Evolutionary conservation across 306 rosid species (phyloP), one percentile per base, ranked within the genome.

Genomic region (Lathyrus tuberosus): DNA sequence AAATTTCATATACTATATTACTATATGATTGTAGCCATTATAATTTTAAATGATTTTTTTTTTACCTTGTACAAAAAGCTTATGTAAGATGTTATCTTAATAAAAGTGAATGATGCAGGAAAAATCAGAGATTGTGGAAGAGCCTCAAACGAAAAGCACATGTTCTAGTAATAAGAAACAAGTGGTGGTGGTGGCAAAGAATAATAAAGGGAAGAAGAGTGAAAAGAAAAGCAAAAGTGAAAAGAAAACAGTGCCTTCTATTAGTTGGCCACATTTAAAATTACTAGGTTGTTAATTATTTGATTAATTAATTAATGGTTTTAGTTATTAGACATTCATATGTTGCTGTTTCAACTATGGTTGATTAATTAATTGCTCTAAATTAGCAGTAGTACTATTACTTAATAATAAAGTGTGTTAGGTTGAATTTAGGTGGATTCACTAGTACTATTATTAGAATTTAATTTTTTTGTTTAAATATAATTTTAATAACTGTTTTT

Each of bases 211-310:
- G 20, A 77, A 57, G 20, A 87, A 73, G 58, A 11, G 30, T 69
- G 91, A 75, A 61, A 83, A 72, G 54, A 77, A 80, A 75, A 40
- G 40, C 85, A 82, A 78, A 59, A 62, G 15, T 64, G 65, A 35
- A 59, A 91, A 88, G 78, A 91, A 85, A 79, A 54, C 8, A 7
- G 37, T 74, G 14, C 22, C 86, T 73, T 48, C 83, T 35, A 31
- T 61, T 67, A 73, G 38, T 73, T 91, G 96, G 97, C 83, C 86
- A 22, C 87, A 76, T 69, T 72, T 87, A 18, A 83, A 84, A 62
- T 33, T 85, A 38, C 60, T 91, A 57, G 97, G 94, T n/a, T 89
- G 96, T 79, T 84, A 65, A 75, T 26, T 26, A 26, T 26, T 26
- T 26, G 30, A 26, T 26, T 26, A 26, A 26, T 26, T 76, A 18